These are phyloP conservation scores for Bassia scoparia DNA, from an alignment of 148 eudicot species.

Conservation along the genomic window DNA sequence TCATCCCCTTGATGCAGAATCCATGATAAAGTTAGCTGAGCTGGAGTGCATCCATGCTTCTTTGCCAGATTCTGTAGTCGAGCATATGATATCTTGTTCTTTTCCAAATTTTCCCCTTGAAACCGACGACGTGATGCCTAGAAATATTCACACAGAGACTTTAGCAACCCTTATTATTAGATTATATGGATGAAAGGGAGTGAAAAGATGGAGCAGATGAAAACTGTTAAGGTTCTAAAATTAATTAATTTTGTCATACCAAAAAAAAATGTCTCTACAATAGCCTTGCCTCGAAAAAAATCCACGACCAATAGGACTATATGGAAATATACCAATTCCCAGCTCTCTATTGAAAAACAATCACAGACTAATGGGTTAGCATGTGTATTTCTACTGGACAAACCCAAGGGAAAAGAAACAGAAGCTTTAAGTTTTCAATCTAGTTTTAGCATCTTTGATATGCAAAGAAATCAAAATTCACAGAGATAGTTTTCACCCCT, in stretches of 20 bases:
- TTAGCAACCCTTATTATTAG: neutral
- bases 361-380: neutral
- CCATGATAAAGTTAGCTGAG: slow-evolving; percentile 82
- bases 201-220: neutral
- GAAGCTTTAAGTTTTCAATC: neutral
- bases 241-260: slow-evolving; percentile 46
- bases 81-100: slow-evolving; percentile 56
- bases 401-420: neutral
- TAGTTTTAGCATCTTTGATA: neutral
- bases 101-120: slow-evolving; percentile 50
- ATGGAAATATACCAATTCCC: slow-evolving; percentile 77
- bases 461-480: neutral
- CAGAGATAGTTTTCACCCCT: neutral
- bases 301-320: slow-evolving; percentile 72
- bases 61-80: slow-evolving; percentile 47
- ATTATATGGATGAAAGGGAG: neutral
- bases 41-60: slow-evolving; percentile 56
- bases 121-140: slow-evolving; percentile 57
- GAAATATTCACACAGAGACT: neutral
- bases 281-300: slow-evolving; percentile 75
- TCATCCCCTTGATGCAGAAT: slow-evolving; percentile 73
- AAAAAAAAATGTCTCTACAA: slow-evolving; percentile 52
- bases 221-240: neutral
- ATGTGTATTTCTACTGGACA: neutral
- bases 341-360: slow-evolving; percentile 49